Conservation (phyloP, 805 yeast species). For the Ogataea pignaliae region DNA sequence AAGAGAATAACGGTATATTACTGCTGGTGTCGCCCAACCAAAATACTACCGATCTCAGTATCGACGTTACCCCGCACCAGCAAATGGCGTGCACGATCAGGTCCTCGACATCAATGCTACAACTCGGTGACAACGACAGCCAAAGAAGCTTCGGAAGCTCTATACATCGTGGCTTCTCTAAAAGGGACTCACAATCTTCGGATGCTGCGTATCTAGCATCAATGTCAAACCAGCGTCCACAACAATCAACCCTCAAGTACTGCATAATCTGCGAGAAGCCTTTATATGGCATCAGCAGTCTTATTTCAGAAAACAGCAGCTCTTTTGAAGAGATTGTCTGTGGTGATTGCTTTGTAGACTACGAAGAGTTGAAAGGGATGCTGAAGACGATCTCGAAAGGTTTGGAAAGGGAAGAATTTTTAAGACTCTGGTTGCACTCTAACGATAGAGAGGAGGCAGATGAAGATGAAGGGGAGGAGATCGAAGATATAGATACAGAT, state of each 20-base stretch:
- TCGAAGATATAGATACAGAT: not conserved
- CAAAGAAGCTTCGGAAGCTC: too few relatives aligned
- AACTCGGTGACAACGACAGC: too few relatives aligned
- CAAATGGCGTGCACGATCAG: too few relatives aligned
- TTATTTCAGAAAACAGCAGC: conserved; percentile 23
- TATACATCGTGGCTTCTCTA: not conserved
- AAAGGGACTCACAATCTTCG: too few relatives aligned
- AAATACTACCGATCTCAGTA: too few relatives aligned
- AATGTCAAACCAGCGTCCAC: too few relatives aligned
- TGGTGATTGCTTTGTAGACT: conserved; percentile 50
- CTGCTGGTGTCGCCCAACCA: too few relatives aligned
- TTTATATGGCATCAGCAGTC: conserved; percentile 53
- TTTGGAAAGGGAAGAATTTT: conserved; percentile 2
- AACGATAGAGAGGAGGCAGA: not conserved
- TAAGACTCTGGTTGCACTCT: not conserved
- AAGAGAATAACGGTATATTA: too few relatives aligned
- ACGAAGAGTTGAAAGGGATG: conserved; percentile 21
- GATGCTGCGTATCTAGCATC: too few relatives aligned
- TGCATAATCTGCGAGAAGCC: conserved; percentile 73
- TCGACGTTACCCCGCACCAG: too few relatives aligned
- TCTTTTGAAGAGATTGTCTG: conserved; percentile 54
- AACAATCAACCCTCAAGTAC: conserved; percentile 31
- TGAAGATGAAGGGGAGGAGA: conserved; percentile 1
- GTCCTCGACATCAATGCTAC: too few relatives aligned
- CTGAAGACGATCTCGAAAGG: conserved; percentile 2